phyloP scores from a whole-genome alignment of 495 filamentous ascomycete genomes.

The Aspergillus sclerotiicarbonarius region DNA sequence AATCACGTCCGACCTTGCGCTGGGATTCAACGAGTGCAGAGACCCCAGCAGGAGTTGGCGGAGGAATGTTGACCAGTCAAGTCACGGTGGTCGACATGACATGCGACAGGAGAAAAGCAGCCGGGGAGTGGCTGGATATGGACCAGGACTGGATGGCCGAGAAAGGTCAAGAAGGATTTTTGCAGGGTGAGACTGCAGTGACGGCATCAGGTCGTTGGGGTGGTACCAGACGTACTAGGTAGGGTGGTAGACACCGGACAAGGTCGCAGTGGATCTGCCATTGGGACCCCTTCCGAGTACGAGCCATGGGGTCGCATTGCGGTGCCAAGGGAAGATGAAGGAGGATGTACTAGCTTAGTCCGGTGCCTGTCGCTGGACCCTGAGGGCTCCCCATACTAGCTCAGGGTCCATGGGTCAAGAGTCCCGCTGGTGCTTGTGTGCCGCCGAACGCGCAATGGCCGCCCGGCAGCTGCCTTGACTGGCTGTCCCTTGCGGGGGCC shows the following conservation, averaged over 20 bases:
- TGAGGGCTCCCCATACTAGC: no score
- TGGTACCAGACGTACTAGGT: background rate
- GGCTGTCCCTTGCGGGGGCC: background rate
- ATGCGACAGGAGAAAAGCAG: background rate
- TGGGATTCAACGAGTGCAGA: conserved; percentile 10
- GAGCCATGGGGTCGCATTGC: background rate
- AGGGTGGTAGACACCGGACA: background rate
- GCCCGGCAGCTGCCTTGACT: background rate
- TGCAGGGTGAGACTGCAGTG: background rate
- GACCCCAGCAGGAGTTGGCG: background rate
- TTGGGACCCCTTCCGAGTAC: background rate
- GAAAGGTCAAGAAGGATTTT: background rate
- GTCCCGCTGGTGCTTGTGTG: background rate
- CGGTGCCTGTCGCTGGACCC: no score
- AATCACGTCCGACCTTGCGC: conserved; percentile 8
- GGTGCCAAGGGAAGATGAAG: background rate
- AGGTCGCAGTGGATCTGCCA: background rate
- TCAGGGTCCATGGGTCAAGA: background rate
- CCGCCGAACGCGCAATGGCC: background rate
- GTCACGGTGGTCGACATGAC: background rate
- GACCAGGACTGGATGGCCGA: background rate
- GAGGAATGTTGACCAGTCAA: background rate
- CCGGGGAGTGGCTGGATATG: background rate
- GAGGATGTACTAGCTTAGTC: background rate
- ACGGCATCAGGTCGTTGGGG: background rate